Conservation (phyloP, 2,329 filamentous ascomycete species). For the Fusarium sp. region DNA sequence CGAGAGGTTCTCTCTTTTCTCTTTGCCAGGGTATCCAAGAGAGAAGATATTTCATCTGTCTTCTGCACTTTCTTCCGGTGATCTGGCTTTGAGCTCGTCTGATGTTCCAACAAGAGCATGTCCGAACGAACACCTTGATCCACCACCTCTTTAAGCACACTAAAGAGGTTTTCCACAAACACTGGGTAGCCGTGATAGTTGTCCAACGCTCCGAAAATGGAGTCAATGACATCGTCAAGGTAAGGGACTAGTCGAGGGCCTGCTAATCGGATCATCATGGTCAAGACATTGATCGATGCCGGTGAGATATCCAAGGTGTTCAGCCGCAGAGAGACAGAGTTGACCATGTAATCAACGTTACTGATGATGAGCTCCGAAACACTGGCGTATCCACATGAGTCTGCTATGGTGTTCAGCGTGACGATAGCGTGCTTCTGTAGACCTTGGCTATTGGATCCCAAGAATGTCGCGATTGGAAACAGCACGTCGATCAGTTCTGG, state of each 20-base stretch:
- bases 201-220: constrained; percentile 92
- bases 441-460: constrained; percentile 76
- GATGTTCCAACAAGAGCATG: constrained; percentile 59
- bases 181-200: constrained; percentile 92
- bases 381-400: constrained; percentile 77
- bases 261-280: constrained; percentile 93
- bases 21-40: constrained; percentile 72
- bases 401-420: constrained; percentile 83
- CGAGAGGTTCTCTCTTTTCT: constrained; percentile 49
- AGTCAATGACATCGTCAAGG: constrained; percentile 89
- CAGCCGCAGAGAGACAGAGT: constrained; percentile 87
- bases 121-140: constrained; percentile 79
- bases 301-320: constrained; percentile 94
- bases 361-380: constrained; percentile 85
- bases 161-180: constrained; percentile 87
- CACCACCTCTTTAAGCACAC: constrained; percentile 84
- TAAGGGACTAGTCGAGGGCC: constrained; percentile 86
- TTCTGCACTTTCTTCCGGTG: constrained; percentile 56
- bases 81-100: constrained; percentile 49
- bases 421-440: constrained; percentile 86
- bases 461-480: constrained; percentile 89
- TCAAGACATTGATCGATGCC: constrained; percentile 87
- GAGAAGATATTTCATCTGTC: constrained; percentile 55
- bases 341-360: constrained; percentile 97
- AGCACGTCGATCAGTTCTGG: constrained; percentile 90